These are phyloP conservation scores for Auriscalpium orientale DNA, from an alignment of 768 basidiomycete genomes.

Conservation along the genomic window DNA sequence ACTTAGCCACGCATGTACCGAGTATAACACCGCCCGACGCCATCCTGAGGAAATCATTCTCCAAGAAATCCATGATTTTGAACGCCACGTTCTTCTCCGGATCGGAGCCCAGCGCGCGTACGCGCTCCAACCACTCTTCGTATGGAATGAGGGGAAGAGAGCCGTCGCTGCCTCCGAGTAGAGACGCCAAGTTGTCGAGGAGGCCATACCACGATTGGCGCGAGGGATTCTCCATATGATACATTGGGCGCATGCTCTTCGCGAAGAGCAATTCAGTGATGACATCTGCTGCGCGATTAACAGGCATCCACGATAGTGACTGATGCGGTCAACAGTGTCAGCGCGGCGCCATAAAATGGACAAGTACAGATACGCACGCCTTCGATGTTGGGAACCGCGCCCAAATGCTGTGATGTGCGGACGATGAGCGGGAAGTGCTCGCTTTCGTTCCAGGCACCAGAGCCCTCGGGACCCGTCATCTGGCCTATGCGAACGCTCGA, in stretches of 20 bases:
- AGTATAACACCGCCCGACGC: slow-evolving; percentile 26
- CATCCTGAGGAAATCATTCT: slow-evolving; percentile 27
- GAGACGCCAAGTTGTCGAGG: slow-evolving; percentile 20
- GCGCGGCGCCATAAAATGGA: background rate
- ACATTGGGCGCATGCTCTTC: slow-evolving; percentile 22
- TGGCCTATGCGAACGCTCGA: slow-evolving; percentile 29
- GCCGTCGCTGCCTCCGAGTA: slow-evolving; percentile 15
- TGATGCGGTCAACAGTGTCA: slow-evolving; percentile 4
- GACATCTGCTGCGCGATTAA: slow-evolving; percentile 24
- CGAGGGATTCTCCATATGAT: slow-evolving; percentile 31
- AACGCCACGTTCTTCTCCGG: slow-evolving; percentile 19
- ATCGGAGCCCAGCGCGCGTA: slow-evolving; percentile 23
- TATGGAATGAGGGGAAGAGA: slow-evolving; percentile 21
- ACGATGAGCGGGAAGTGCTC: slow-evolving; percentile 32
- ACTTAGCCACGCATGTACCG: slow-evolving; percentile 20
- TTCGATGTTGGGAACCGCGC: slow-evolving; percentile 22
- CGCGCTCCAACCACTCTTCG: slow-evolving; percentile 23
- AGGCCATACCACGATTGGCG: slow-evolving; percentile 29
- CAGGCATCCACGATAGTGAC: slow-evolving; percentile 32
- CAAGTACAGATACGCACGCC: slow-evolving; percentile 19
- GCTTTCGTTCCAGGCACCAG: slow-evolving; percentile 31
- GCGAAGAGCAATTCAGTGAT: slow-evolving; percentile 28
- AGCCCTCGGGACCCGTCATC: slow-evolving; percentile 30
- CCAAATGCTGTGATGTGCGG: slow-evolving; percentile 22
- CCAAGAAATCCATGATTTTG: slow-evolving; percentile 26